Percentiles rank a stretch among this genome's conserved stretches.
phyloP scores from a whole-genome alignment of 2,329 filamentous ascomycete species.

The Neofusicoccum sp. region DNA sequence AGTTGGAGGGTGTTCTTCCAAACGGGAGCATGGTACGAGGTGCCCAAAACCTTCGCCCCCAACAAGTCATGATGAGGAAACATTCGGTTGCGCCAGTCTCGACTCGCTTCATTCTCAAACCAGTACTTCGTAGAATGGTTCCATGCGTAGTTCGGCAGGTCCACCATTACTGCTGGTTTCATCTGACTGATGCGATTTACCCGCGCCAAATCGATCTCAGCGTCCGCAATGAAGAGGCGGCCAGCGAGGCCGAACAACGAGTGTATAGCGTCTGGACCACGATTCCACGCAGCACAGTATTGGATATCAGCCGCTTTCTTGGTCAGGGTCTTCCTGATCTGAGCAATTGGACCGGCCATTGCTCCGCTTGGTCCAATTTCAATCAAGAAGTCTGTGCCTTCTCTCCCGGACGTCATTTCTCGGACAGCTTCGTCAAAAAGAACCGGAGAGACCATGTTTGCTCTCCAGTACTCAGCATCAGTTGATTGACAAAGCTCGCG shows the following conservation, averaged over 20 bases:
- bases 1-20: slow-evolving; percentile 45
- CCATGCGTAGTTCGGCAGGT: slow-evolving; percentile 31
- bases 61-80: slow-evolving; percentile 26
- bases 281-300: slow-evolving; percentile 14
- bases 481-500: neutral
- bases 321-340: slow-evolving; percentile 11
- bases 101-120: slow-evolving; percentile 24
- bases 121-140: slow-evolving; percentile 24
- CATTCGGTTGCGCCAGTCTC: slow-evolving; percentile 21
- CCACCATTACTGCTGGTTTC: slow-evolving; percentile 17
- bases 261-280: neutral
- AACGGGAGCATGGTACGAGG: slow-evolving; percentile 29
- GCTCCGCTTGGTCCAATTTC: slow-evolving; percentile 25
- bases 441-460: slow-evolving; percentile 15
- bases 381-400: slow-evolving; percentile 19
- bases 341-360: slow-evolving; percentile 19
- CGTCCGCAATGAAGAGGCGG: neutral
- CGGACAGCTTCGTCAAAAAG: slow-evolving; percentile 20
- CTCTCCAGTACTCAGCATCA: neutral
- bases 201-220: neutral
- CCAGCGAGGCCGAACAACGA: neutral
- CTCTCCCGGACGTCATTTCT: neutral
- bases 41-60: slow-evolving; percentile 29
- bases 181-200: neutral
- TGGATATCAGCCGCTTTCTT: neutral